A percentile compares a stretch with the other conserved stretches of the same genome.
Conservation (phyloP, 2,329 filamentous ascomycete genomes). For the Diaporthe batatas region DNA sequence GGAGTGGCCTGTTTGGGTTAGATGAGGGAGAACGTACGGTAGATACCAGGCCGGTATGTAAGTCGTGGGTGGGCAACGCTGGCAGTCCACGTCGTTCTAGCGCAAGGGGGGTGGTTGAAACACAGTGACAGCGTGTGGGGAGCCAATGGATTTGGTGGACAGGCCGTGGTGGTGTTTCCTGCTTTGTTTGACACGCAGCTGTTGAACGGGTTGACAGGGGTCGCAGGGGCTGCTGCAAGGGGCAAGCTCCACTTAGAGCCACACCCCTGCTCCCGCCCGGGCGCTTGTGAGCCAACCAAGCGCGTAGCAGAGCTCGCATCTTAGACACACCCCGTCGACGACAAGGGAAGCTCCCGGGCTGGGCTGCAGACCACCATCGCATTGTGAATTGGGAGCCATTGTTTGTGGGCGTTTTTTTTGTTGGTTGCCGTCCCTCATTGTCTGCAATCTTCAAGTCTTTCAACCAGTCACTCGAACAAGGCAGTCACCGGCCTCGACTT, state of each 20-base stretch:
- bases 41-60: not conserved
- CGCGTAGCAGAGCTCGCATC: not conserved
- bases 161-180: conserved; percentile 1
- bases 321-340: conserved; percentile 24
- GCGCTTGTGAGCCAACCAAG: conserved; percentile 26
- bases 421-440: conserved; percentile 9
- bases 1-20: conserved; percentile 9
- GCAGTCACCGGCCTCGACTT: not conserved
- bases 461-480: conserved; percentile 7
- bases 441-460: not conserved
- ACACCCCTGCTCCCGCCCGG: conserved; percentile 13
- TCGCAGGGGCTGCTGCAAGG: conserved; percentile 9
- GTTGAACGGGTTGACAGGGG: not conserved
- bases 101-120: conserved; percentile 3
- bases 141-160: conserved; percentile 21
- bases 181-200: conserved; percentile 26
- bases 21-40: conserved; percentile 11
- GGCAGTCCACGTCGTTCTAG: not conserved
- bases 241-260: not conserved
- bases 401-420: conserved; percentile 5
- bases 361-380: conserved; percentile 9
- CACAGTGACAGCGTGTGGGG: conserved; percentile 31
- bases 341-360: conserved; percentile 7
- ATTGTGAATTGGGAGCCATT: conserved; percentile 21
- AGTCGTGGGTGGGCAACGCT: conserved; percentile 8